A percentile compares a stretch with the other conserved stretches of the same genome.
These are phyloP conservation scores for Neurospora sp. DNA, from an alignment of 495 filamentous ascomycete genomes.

Conservation along the genomic window DNA sequence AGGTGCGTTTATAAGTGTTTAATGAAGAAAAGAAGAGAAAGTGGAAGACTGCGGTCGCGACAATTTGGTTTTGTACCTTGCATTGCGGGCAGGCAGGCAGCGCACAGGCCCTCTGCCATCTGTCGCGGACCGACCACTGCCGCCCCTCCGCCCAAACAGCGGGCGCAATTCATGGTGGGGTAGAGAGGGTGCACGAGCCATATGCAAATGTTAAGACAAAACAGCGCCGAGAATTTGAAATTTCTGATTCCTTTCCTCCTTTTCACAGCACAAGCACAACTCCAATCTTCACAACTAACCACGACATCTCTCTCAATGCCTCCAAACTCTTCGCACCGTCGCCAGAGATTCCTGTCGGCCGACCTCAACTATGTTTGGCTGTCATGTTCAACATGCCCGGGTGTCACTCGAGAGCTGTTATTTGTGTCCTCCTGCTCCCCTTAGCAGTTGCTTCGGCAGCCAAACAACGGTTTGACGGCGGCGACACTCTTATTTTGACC, in stretches of 20 bases:
- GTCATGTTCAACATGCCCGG: not conserved
- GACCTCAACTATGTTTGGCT: not conserved
- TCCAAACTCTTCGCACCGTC: not conserved
- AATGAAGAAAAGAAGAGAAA: conserved; percentile 19
- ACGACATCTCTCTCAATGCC: not conserved
- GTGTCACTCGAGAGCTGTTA: not conserved
- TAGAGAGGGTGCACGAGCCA: not conserved
- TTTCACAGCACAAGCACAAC: not conserved
- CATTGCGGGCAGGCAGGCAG: not conserved
- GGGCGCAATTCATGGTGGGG: conserved; percentile 5
- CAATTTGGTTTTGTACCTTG: not conserved
- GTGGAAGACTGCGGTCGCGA: not conserved
- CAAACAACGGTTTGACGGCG: not conserved
- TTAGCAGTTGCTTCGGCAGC: not conserved
- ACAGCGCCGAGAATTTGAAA: not conserved
- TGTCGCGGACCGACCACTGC: conserved; percentile 1
- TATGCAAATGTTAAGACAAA: not conserved
- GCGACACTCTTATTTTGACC: not conserved
- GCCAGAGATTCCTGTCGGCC: not conserved
- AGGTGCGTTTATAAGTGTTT: conserved; percentile 37
- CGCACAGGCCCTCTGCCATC: not conserved
- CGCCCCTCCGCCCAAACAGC: not conserved
- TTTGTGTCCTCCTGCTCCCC: not conserved
- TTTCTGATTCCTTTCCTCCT: not conserved
- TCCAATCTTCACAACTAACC: no score